A percentile compares a stretch with the other conserved stretches of the same genome.
These are phyloP conservation scores for Lichtheimia corymbifera DNA, from an alignment of 371 early-diverging fungal genomes.

Conservation along the genomic window DNA sequence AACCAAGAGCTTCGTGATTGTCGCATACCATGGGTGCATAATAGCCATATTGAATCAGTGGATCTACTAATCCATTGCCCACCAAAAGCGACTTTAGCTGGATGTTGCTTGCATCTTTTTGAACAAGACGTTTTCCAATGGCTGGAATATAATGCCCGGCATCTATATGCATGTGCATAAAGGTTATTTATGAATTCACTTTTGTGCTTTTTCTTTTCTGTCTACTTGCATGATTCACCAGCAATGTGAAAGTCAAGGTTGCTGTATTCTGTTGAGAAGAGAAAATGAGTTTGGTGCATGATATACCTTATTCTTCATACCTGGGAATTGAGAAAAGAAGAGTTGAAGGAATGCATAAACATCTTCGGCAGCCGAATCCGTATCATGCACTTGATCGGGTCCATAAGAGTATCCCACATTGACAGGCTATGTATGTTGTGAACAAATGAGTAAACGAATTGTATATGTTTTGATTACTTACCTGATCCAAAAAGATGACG, in stretches of 20 bases:
- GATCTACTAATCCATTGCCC: constrained; percentile 93
- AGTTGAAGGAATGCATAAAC: constrained; percentile 78
- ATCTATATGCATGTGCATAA: constrained; percentile 21
- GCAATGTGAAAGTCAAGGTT: constrained; percentile 64
- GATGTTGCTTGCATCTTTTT: constrained; percentile 48
- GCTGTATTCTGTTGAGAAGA: constrained; percentile 31
- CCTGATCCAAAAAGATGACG: constrained; percentile 78
- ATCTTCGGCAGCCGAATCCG: constrained; percentile 68
- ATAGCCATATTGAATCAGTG: constrained; percentile 86
- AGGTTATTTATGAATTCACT: neutral
- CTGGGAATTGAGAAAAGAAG: constrained; percentile 59
- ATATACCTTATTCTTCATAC: constrained; percentile 10
- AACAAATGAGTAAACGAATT: neutral
- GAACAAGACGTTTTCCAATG: constrained; percentile 69
- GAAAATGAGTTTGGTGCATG: no score
- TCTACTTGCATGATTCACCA: constrained; percentile 50
- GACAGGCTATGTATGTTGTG: constrained; percentile 52
- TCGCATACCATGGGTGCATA: constrained; percentile 89
- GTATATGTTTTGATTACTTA: constrained; percentile 10
- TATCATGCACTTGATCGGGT: constrained; percentile 44
- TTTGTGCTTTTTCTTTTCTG: neutral
- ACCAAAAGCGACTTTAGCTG: constrained; percentile 80
- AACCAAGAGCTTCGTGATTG: constrained; percentile 71
- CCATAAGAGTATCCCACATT: constrained; percentile 81
- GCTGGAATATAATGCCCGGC: constrained; percentile 86